Conservation (phyloP, 192 early-diverging fungal species). For the Pilobolus umbonatus region DNA sequence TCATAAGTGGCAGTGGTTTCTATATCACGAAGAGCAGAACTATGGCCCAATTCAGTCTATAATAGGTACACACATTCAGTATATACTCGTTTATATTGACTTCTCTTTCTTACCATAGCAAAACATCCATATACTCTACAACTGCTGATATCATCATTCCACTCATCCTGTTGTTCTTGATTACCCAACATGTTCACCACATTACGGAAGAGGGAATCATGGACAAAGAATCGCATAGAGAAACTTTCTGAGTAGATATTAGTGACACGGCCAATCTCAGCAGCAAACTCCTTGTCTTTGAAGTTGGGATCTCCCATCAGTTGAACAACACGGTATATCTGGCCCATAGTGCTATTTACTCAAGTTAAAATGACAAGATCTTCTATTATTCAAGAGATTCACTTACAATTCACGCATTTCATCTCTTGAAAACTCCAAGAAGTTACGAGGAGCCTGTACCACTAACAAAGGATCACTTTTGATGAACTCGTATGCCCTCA, state of each 20-base stretch:
- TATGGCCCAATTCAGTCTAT: conserved; percentile 61
- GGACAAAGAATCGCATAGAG: conserved; percentile 58
- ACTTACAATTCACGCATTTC: conserved; percentile 51
- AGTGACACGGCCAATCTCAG: conserved; percentile 8
- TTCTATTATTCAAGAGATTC: neutral
- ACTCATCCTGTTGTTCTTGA: conserved; percentile 50
- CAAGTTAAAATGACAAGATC: neutral
- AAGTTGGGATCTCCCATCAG: conserved; percentile 20
- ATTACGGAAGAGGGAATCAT: conserved; percentile 53
- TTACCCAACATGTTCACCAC: conserved; percentile 53
- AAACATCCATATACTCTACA: conserved; percentile 59
- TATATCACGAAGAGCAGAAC: conserved; percentile 55
- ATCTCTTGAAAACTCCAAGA: conserved; percentile 39
- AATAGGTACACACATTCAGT: neutral
- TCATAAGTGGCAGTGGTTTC: conserved; percentile 67
- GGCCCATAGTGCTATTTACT: conserved; percentile 42
- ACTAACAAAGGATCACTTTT: conserved; percentile 49
- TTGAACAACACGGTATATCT: conserved; percentile 41
- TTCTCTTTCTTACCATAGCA: conserved; percentile 49
- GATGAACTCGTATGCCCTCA: conserved; percentile 43
- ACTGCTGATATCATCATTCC: conserved; percentile 48
- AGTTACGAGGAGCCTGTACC: conserved; percentile 42
- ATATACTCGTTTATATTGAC: neutral
- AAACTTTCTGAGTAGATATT: conserved; percentile 51
- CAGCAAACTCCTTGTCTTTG: conserved; percentile 4